These are phyloP conservation scores for Sordariomycetes sp. DNA, from an alignment of 2,329 filamentous ascomycete species.

Conservation along the genomic window DNA sequence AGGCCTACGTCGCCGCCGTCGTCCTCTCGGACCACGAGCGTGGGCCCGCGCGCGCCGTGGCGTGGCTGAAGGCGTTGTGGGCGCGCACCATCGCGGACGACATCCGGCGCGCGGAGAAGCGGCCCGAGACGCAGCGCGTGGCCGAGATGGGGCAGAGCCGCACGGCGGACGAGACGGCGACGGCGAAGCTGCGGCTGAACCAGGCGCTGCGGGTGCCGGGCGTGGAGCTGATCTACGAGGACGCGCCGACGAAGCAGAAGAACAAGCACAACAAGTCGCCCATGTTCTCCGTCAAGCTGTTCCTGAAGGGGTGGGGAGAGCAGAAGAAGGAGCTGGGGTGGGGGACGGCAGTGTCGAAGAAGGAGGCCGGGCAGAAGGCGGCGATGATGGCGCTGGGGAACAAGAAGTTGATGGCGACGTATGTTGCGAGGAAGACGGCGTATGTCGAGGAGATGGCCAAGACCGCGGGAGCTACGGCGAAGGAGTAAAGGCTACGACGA, in stretches of 20 bases:
- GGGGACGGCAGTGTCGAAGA: constrained; percentile 56
- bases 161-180: neutral
- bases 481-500: neutral
- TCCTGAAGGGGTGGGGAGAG: constrained; percentile 60
- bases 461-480: neutral
- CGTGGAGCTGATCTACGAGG: constrained; percentile 50
- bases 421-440: constrained; percentile 34
- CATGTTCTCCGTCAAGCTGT: constrained; percentile 52
- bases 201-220: constrained; percentile 46
- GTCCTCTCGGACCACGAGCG: constrained; percentile 54
- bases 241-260: constrained; percentile 41
- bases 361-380: constrained; percentile 57
- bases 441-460: constrained; percentile 17
- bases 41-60: constrained; percentile 50
- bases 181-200: constrained; percentile 32
- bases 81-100: constrained; percentile 48
- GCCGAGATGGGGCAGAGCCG: constrained; percentile 9
- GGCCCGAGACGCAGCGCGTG: constrained; percentile 7
- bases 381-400: constrained; percentile 54
- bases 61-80: constrained; percentile 73
- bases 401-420: constrained; percentile 48
- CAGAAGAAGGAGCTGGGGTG: constrained; percentile 48
- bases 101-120: constrained; percentile 31
- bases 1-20: constrained; percentile 77
- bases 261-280: constrained; percentile 42